Evolutionary conservation across 228 moss, liverwort and hornwort species (phyloP).

Genomic region (Sphagnum magellanicum): DNA sequence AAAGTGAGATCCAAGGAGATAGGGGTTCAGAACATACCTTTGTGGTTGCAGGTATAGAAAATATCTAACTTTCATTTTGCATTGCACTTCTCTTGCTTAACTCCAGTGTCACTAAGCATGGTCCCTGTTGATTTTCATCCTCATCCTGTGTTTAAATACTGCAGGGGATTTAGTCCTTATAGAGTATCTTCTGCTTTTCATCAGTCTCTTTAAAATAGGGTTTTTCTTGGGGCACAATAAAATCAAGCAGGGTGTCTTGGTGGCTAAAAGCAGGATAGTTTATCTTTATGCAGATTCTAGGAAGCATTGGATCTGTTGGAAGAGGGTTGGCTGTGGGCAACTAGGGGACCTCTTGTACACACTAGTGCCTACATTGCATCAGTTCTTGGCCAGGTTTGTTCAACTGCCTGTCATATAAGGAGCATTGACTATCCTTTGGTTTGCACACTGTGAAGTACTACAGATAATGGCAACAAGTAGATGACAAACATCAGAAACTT

Average conservation of each 20-base stretch:
- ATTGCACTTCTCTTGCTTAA: not conserved
- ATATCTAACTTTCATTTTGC: not conserved
- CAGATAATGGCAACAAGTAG: no score
- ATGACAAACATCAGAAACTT: no score
- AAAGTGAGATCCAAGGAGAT: no score
- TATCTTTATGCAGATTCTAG: slow-evolving; percentile 57
- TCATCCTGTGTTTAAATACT: no score
- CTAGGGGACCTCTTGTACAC: slow-evolving; percentile 94
- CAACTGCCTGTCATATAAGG: not conserved
- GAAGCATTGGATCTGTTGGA: slow-evolving; percentile 99
- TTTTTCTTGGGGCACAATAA: no score
- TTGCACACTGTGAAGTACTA: not conserved
- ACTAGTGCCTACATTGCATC: slow-evolving; percentile 99
- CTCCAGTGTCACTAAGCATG: no score
- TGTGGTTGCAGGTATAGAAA: slow-evolving; percentile 68
- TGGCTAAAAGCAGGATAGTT: no score
- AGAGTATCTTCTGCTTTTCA: no score
- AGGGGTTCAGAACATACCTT: not conserved
- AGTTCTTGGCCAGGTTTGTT: slow-evolving; percentile 84
- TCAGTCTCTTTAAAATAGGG: no score
- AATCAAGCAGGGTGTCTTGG: no score
- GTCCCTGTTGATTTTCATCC: no score
- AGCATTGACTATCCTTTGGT: not conserved
- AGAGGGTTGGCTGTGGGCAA: slow-evolving; percentile 97
- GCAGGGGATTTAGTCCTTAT: no score